phyloP scores from a whole-genome alignment of 2,329 filamentous ascomycete species.

The Talaromyces marneffei region DNA sequence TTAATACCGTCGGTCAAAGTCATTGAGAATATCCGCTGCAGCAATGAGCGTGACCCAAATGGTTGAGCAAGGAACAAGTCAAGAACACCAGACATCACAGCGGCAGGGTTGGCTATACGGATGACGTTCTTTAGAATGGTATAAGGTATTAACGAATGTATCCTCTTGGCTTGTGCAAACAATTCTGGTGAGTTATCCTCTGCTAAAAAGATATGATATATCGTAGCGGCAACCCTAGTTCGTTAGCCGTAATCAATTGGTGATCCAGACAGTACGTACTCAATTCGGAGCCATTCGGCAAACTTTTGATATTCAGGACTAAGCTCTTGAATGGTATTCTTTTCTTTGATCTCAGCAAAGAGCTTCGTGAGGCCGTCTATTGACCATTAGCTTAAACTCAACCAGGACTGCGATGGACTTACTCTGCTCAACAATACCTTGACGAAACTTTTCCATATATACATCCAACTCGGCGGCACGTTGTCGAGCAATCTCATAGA shows the following conservation, averaged over 20 bases:
- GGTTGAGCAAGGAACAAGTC: constrained; percentile 95
- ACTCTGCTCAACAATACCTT: constrained; percentile 67
- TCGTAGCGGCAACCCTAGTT: constrained; percentile 71
- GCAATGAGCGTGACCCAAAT: constrained; percentile 79
- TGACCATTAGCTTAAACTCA: constrained; percentile 4
- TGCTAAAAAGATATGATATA: constrained; percentile 94
- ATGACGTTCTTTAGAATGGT: constrained; percentile 94
- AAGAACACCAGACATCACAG: constrained; percentile 91
- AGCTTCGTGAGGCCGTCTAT: constrained; percentile 80
- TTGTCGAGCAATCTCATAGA: constrained; percentile 90
- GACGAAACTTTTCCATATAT: constrained; percentile 82
- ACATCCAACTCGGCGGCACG: constrained; percentile 89
- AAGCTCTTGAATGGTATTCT: constrained; percentile 78
- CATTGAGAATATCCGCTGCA: constrained; percentile 91
- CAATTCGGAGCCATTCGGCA: constrained; percentile 94
- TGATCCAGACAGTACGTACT: constrained; percentile 42
- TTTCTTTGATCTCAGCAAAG: constrained; percentile 87
- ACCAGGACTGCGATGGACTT: constrained; percentile 38
- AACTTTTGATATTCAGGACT: constrained; percentile 97
- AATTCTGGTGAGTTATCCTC: constrained; percentile 97
- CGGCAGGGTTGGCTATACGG: constrained; percentile 88
- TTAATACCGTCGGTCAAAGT: constrained; percentile 86
- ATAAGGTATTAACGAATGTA: constrained; percentile 92
- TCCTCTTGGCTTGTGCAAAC: constrained; percentile 87
- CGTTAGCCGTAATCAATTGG: background rate